phyloP scores from a whole-genome alignment of 2,329 filamentous ascomycete genomes.

The Penicillium polonicum region DNA sequence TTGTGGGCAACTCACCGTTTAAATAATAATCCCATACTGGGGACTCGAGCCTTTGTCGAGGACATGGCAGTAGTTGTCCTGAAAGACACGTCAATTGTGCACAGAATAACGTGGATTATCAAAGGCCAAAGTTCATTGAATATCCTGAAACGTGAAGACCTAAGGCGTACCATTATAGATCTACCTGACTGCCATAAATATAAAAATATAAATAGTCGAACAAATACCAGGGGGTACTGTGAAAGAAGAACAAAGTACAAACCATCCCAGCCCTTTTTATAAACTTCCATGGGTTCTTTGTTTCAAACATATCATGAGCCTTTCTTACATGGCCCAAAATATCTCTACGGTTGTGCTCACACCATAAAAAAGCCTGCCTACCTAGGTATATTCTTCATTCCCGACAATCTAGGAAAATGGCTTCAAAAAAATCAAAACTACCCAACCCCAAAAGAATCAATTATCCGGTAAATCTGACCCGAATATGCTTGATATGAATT shows the following conservation, averaged over 20 bases:
- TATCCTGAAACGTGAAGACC: neutral
- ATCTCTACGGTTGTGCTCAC: neutral
- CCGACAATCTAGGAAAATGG: neutral
- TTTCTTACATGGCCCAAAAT: neutral
- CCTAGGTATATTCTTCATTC: neutral
- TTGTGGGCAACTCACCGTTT: neutral
- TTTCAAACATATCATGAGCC: too few relatives aligned
- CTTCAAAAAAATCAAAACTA: neutral
- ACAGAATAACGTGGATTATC: neutral
- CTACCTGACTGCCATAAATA: neutral
- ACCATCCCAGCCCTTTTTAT: neutral
- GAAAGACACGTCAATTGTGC: neutral
- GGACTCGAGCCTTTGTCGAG: neutral
- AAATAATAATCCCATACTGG: neutral
- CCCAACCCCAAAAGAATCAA: neutral
- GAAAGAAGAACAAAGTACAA: neutral
- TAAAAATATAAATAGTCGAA: neutral
- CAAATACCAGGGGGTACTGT: neutral
- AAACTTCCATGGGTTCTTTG: neutral
- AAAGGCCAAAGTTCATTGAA: neutral
- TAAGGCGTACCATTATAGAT: neutral
- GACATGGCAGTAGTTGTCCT: neutral
- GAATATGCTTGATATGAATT: neutral
- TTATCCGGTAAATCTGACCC: neutral
- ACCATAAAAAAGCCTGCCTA: neutral